phyloP scores from a whole-genome alignment of 768 basidiomycete species.

The Tylopilus cervinicoccineus region DNA sequence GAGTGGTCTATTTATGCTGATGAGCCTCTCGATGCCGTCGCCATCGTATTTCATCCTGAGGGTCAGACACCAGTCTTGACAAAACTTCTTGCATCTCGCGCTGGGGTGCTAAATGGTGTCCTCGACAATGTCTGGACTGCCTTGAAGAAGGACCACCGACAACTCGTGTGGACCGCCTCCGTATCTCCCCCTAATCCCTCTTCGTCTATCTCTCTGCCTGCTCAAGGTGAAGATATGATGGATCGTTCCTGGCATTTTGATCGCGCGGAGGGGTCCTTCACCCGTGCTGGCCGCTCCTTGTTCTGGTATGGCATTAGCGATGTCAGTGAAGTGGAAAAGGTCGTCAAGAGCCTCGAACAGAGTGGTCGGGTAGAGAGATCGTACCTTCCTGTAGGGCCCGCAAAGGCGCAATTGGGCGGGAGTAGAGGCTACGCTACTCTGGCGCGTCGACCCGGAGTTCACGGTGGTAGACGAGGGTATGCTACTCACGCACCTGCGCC shows the following conservation, averaged over 20 bases:
- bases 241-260: slow-evolving; percentile 99
- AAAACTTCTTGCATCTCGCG: slow-evolving; percentile 84
- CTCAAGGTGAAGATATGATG: slow-evolving; percentile 68
- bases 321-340: slow-evolving; percentile 84
- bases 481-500: slow-evolving; percentile 52
- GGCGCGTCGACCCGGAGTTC: slow-evolving; percentile 30
- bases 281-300: slow-evolving; percentile 85
- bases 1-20: slow-evolving; percentile 98
- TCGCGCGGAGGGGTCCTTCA: slow-evolving; percentile 96
- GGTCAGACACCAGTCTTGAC: slow-evolving; percentile 89
- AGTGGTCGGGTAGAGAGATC: slow-evolving; percentile 83
- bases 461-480: slow-evolving; percentile 67
- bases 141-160: slow-evolving; percentile 92
- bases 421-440: slow-evolving; percentile 19
- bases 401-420: slow-evolving; percentile 18
- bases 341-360: slow-evolving; percentile 69
- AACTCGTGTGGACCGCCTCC: slow-evolving; percentile 96
- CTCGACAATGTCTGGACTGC: slow-evolving; percentile 96
- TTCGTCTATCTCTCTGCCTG: slow-evolving; percentile 5
- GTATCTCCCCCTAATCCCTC: slow-evolving; percentile 32
- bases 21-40: slow-evolving; percentile 93
- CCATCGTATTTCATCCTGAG: slow-evolving; percentile 64
- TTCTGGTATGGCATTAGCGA: slow-evolving; percentile 98
- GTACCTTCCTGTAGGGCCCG: slow-evolving; percentile 60
- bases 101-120: slow-evolving; percentile 89